These are phyloP conservation scores for Venturia oleaginea DNA, from an alignment of 2,329 filamentous ascomycete genomes.

Conservation along the genomic window DNA sequence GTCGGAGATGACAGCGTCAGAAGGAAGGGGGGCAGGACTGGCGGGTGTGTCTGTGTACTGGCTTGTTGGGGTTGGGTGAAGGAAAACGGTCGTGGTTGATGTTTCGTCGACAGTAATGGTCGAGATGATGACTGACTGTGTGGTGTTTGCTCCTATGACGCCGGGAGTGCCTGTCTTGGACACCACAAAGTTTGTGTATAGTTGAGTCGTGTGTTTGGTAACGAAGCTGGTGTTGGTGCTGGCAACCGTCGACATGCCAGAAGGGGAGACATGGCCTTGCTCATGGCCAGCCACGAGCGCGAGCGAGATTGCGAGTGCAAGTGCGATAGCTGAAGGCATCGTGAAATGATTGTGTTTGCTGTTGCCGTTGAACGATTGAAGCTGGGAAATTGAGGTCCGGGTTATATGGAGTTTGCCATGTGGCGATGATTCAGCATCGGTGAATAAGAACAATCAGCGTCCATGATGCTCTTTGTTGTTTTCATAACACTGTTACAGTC, in stretches of 20 bases:
- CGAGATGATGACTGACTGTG: not conserved
- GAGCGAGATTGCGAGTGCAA: not conserved
- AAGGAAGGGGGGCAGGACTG: not conserved
- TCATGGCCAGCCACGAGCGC: not conserved
- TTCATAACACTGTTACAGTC: not conserved
- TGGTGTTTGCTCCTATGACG: not conserved
- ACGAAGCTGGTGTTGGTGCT: not conserved
- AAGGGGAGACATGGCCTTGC: not conserved
- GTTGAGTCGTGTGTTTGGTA: not conserved
- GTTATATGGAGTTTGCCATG: not conserved
- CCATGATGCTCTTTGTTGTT: not conserved
- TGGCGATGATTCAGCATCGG: not conserved
- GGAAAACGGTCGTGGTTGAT: not conserved
- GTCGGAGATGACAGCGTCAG: not conserved
- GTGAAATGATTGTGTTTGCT: not conserved
- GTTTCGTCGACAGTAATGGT: not conserved
- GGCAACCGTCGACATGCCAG: not conserved
- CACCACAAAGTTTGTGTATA: not conserved
- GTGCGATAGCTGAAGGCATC: not conserved
- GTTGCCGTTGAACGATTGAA: not conserved
- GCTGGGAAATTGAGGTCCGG: not conserved
- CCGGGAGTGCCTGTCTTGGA: not conserved
- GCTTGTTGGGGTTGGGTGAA: not conserved
- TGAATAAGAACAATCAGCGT: not conserved
- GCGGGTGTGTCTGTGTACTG: not conserved